phyloP scores from a whole-genome alignment of 2,329 filamentous ascomycete species.

The Colletotrichum endophyticum region DNA sequence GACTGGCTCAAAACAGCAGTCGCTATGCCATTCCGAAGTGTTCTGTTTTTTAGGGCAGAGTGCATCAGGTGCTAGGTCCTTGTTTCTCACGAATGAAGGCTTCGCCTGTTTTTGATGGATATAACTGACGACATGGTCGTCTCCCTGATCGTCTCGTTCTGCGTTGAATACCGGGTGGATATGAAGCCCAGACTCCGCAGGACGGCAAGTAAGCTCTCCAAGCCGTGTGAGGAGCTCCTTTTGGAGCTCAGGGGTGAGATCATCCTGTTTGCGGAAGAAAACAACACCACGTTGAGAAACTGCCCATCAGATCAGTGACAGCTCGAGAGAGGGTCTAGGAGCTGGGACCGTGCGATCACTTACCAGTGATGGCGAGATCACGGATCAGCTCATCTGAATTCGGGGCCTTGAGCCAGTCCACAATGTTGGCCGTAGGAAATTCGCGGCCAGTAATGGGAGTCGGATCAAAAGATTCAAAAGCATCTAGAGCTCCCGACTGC shows the following conservation, averaged over 20 bases:
- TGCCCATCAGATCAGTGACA: conserved; percentile 25
- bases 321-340: too few relatives aligned
- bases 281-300: conserved; percentile 69
- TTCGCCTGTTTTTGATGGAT: conserved; percentile 57
- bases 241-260: conserved; percentile 60
- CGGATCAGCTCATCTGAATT: conserved; percentile 61
- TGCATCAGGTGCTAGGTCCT: conserved; percentile 25
- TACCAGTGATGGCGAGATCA: conserved; percentile 66
- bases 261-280: conserved; percentile 66
- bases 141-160: conserved; percentile 53
- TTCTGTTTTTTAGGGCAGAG: conserved; percentile 35
- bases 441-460: conserved; percentile 63
- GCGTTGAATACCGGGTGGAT: conserved; percentile 64
- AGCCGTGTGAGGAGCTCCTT: conserved; percentile 64
- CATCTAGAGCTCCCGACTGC: conserved; percentile 48
- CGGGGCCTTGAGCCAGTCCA: conserved; percentile 59
- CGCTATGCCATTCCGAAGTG: conserved; percentile 45
- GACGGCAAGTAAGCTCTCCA: conserved; percentile 64
- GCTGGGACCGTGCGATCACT: not conserved
- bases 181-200: conserved; percentile 60
- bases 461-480: conserved; percentile 54
- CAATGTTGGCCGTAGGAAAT: conserved; percentile 55
- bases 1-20: conserved; percentile 64
- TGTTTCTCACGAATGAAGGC: conserved; percentile 41
- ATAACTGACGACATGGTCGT: conserved; percentile 60